phyloP scores from a whole-genome alignment of 805 yeast genomes.

The Yamadazyma takamatsuzukensis region DNA sequence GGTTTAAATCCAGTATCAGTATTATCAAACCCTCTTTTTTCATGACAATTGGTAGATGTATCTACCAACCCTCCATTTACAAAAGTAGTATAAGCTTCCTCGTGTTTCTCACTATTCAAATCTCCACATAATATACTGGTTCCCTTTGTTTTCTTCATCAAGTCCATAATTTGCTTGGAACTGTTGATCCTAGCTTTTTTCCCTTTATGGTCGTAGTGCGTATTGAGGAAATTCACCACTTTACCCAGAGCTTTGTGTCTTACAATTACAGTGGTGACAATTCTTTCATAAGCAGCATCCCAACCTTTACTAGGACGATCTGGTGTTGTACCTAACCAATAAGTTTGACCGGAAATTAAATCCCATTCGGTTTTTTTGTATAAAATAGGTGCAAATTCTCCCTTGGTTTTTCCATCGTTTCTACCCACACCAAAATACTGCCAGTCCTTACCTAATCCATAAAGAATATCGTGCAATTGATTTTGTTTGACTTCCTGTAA shows the following conservation, averaged over 20 bases:
- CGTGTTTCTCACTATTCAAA: slow-evolving; percentile 32
- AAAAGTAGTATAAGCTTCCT: slow-evolving; percentile 34
- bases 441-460: slow-evolving; percentile 22
- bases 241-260: slow-evolving; percentile 18
- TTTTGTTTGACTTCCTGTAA: slow-evolving; percentile 37
- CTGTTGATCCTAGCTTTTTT: slow-evolving; percentile 27
- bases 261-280: slow-evolving; percentile 32
- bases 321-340: slow-evolving; percentile 27
- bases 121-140: slow-evolving; percentile 33
- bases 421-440: slow-evolving; percentile 27
- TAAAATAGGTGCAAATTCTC: slow-evolving; percentile 28
- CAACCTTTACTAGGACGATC: slow-evolving; percentile 36
- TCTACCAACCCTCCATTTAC: slow-evolving; percentile 15
- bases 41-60: slow-evolving; percentile 21
- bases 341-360: slow-evolving; percentile 17
- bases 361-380: slow-evolving; percentile 22
- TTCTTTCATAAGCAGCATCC: slow-evolving; percentile 44
- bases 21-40: slow-evolving; percentile 34
- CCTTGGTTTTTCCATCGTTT: slow-evolving; percentile 24
- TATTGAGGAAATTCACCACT: slow-evolving; percentile 30
- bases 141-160: slow-evolving; percentile 21
- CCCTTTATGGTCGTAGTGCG: slow-evolving; percentile 39
- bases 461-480: slow-evolving; percentile 30
- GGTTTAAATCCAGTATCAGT: slow-evolving; percentile 42
- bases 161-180: slow-evolving; percentile 25